These are phyloP conservation scores for Volutella citrinella DNA, from an alignment of 2,329 filamentous ascomycete species.

Conservation along the genomic window DNA sequence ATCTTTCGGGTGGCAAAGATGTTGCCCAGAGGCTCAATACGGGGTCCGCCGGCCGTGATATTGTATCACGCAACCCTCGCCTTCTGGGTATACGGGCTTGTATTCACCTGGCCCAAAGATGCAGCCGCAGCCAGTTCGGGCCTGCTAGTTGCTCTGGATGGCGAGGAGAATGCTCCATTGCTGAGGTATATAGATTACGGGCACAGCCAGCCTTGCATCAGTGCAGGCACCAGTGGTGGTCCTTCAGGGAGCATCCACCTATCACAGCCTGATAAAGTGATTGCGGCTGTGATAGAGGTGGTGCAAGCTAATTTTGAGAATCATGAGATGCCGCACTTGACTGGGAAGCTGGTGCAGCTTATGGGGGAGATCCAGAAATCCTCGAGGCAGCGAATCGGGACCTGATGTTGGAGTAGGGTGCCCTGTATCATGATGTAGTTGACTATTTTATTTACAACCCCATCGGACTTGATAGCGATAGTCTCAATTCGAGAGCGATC, in stretches of 20 bases:
- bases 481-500: no score
- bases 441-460: no score
- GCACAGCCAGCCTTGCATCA: conserved; percentile 13
- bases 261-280: conserved; percentile 12
- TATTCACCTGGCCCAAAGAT: conserved; percentile 6
- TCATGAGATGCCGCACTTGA: conserved; percentile 9
- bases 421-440: no score
- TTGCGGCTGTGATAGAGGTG: conserved; percentile 11
- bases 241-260: conserved; percentile 10
- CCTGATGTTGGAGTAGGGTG: no score
- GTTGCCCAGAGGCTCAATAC: conserved; percentile 14
- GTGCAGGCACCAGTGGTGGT: no score
- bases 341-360: conserved; percentile 15
- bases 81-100: conserved; percentile 23
- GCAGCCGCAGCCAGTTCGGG: accelerated
- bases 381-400: conserved; percentile 11
- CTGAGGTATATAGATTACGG: conserved; percentile 15
- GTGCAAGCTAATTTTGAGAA: conserved; percentile 10
- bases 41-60: conserved; percentile 22
- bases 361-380: conserved; percentile 17
- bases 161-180: conserved; percentile 5
- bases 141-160: conserved; percentile 9
- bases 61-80: conserved; percentile 27
- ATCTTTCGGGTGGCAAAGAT: conserved; percentile 20
- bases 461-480: no score